These are phyloP conservation scores for Neopestalotiopsis clavispora DNA, from an alignment of 2,329 filamentous ascomycete species.

Conservation along the genomic window DNA sequence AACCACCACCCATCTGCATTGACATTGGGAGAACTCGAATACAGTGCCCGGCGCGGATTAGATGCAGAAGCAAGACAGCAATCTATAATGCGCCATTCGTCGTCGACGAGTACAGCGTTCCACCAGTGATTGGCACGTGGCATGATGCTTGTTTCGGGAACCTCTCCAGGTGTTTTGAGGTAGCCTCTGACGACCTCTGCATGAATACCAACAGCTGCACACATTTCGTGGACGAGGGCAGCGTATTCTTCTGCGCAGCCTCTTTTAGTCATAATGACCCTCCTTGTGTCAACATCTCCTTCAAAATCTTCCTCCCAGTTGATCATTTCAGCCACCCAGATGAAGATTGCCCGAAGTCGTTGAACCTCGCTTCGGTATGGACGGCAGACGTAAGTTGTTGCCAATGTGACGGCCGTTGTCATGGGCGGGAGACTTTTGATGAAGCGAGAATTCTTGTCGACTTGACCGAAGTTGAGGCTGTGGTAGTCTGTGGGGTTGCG, in stretches of 20 bases:
- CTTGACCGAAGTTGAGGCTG: constrained; percentile 78
- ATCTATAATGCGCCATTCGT: constrained; percentile 96
- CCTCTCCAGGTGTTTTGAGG: constrained; percentile 86
- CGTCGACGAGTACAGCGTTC: constrained; percentile 92
- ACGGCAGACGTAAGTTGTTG: constrained; percentile 90
- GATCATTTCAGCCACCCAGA: constrained; percentile 94
- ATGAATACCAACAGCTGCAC: constrained; percentile 82
- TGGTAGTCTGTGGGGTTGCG: constrained; percentile 81
- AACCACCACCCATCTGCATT: constrained; percentile 92
- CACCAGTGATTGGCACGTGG: constrained; percentile 96
- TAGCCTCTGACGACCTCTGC: constrained; percentile 89
- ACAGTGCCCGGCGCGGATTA: constrained; percentile 78
- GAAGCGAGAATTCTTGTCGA: constrained; percentile 96
- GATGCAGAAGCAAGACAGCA: constrained; percentile 91
- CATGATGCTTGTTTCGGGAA: constrained; percentile 78
- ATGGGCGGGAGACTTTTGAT: constrained; percentile 81
- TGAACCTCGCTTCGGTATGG: constrained; percentile 96
- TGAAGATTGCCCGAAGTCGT: constrained; percentile 91
- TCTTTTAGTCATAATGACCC: constrained; percentile 82
- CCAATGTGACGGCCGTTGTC: constrained; percentile 80
- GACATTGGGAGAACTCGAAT: constrained; percentile 73
- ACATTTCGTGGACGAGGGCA: constrained; percentile 90
- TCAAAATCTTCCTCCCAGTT: constrained; percentile 96
- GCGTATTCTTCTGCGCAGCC: constrained; percentile 91
- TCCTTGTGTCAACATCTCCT: constrained; percentile 79